Evolutionary conservation across 2,329 filamentous ascomycete genomes (phyloP), one percentile per base, ranked within the genome.

Genomic region (Microsporum audouinii): DNA sequence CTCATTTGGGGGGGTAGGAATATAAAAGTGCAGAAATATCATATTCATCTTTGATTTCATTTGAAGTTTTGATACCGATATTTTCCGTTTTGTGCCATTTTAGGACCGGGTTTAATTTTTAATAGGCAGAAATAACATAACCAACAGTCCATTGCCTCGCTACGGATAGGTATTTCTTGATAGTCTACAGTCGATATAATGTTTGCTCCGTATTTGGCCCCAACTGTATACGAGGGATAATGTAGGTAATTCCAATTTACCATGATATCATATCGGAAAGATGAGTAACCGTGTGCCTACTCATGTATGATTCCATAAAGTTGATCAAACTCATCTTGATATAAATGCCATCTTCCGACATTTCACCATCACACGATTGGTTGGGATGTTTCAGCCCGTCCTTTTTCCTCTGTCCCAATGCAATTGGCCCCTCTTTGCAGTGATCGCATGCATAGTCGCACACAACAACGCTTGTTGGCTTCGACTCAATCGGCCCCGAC

Each of bases 401-500:
- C 1, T 33, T 29, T 34, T 41, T 57, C 36, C 34, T 39, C 34
- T 29, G 8, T 14, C 10, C 39, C 7, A 57, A 34, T 10, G 27
- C 55, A 43, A 41, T 27, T 27, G 78, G 69, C 0, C 77, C 77
- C 68, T 91, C 86, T 72, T 90, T 91, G 70, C 89, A 88, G 76
- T 84, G 88, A 71, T 91, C 88, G 68, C 88, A 91, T 2, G 88
- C 88, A 75, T 82, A 88, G 66, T 89, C 84, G 67, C 88, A 91
- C 23, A 77, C 76, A 1, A 84, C 82, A 17, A 57, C 6, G 17
- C 10, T 29, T 38, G 31, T 49, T 17, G 33, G 51, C 14, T 55
- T 55, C 14, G 51, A 36, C 31, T 34, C 49, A 33, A 12, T 3
- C 12, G 27, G 12, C 12, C 47, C n/a, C 1, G 17, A 39, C 17